Percentiles rank a stretch among this genome's conserved stretches.
phyloP scores from a whole-genome alignment of 2,329 filamentous ascomycete species.

The Trichophyton verrucosum region DNA sequence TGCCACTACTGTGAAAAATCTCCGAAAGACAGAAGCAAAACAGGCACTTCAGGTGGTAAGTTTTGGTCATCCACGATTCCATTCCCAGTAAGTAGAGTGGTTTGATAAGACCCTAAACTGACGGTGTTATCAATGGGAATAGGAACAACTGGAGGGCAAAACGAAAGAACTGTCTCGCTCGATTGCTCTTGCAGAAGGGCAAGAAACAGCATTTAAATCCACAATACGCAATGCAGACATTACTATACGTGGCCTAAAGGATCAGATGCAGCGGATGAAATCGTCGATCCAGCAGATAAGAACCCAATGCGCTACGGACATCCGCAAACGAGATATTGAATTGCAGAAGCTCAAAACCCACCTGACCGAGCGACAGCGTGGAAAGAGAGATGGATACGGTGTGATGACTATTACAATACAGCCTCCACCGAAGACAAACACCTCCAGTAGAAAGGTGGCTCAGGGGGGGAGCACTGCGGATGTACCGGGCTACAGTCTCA shows the following conservation, averaged over 20 bases:
- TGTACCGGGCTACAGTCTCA: constrained; percentile 55
- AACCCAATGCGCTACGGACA: constrained; percentile 75
- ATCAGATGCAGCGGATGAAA: constrained; percentile 70
- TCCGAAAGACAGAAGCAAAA: constrained; percentile 63
- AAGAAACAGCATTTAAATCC: constrained; percentile 56
- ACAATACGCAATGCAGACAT: constrained; percentile 64
- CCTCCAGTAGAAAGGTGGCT: constrained; percentile 13
- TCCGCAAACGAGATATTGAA: constrained; percentile 79
- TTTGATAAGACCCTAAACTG: background rate
- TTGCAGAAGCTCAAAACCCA: constrained; percentile 82
- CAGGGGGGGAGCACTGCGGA: constrained; percentile 34
- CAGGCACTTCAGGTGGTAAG: constrained; percentile 57
- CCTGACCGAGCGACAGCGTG: constrained; percentile 55
- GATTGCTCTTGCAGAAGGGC: constrained; percentile 50
- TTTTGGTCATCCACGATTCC: background rate
- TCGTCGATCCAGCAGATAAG: constrained; percentile 69
- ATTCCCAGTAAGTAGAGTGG: background rate
- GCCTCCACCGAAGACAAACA: constrained; percentile 25
- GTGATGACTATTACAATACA: constrained; percentile 39
- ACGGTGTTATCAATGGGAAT: background rate
- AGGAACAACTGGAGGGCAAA: constrained; percentile 44
- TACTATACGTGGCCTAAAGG: constrained; percentile 62
- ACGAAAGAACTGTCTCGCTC: constrained; percentile 46
- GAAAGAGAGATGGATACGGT: constrained; percentile 42
- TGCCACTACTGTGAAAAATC: constrained; percentile 60